phyloP scores from a whole-genome alignment of 2,329 filamentous ascomycete species.

The Leptographium galeiforme region DNA sequence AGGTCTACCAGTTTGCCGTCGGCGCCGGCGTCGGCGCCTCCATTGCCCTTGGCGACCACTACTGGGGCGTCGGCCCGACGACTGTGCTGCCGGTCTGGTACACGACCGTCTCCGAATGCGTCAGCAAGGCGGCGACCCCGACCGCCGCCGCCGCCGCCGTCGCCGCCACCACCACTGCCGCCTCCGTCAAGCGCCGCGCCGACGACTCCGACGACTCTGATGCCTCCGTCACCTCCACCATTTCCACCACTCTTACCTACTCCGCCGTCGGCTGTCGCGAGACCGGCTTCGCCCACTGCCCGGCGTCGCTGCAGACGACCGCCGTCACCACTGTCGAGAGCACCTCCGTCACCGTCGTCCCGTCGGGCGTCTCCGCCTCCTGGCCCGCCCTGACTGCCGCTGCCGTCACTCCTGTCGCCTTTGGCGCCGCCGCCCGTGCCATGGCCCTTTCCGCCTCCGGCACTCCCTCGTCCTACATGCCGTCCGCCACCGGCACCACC shows the following conservation, averaged over 20 bases:
- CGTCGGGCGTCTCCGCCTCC: slow-evolving; percentile 21
- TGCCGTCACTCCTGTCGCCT: slow-evolving; percentile 19
- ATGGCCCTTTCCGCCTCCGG: slow-evolving; percentile 22
- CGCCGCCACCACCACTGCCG: neutral
- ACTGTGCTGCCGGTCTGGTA: slow-evolving; percentile 38
- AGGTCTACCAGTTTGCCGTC: slow-evolving; percentile 37
- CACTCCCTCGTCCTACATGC: slow-evolving; percentile 26
- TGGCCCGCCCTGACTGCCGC: slow-evolving; percentile 25
- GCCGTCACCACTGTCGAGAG: slow-evolving; percentile 18
- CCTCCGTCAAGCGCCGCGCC: neutral
- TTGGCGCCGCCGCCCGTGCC: neutral
- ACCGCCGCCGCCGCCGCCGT: slow-evolving; percentile 11
- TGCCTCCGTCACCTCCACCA: neutral
- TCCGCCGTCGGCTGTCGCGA: slow-evolving; percentile 31
- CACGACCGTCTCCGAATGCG: slow-evolving; percentile 28
- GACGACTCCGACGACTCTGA: neutral
- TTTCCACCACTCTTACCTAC: slow-evolving; percentile 19
- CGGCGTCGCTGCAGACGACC: slow-evolving; percentile 33
- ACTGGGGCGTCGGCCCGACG: slow-evolving; percentile 35
- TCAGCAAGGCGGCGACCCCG: slow-evolving; percentile 28
- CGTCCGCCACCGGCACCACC: slow-evolving; percentile 18
- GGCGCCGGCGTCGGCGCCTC: slow-evolving; percentile 42
- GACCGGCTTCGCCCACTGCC: slow-evolving; percentile 32
- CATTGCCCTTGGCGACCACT: slow-evolving; percentile 25
- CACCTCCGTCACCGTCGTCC: slow-evolving; percentile 25